phyloP scores from a whole-genome alignment of 2,329 filamentous ascomycete genomes.

The Neoarthrinium moseri region DNA sequence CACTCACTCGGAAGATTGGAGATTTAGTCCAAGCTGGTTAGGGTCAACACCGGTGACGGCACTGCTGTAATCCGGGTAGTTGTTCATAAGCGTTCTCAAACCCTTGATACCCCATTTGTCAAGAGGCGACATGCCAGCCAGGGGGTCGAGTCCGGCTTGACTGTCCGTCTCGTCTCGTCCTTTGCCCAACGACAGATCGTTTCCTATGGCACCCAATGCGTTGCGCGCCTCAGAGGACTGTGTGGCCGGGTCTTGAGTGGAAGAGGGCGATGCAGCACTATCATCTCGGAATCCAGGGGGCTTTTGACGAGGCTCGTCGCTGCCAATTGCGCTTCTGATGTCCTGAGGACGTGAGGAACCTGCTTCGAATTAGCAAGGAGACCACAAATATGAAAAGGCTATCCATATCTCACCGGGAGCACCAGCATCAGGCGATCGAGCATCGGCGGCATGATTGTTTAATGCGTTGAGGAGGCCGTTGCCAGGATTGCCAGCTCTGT shows the following conservation, averaged over 20 bases:
- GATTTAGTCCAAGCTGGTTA: conserved; percentile 54
- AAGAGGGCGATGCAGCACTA: conserved; percentile 30
- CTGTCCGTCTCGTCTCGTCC: conserved; percentile 41
- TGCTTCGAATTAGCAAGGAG: conserved; percentile 19
- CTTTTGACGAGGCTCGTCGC: conserved; percentile 47
- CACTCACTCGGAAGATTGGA: conserved; percentile 56
- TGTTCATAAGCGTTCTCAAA: conserved; percentile 61
- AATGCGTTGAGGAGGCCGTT: conserved; percentile 65
- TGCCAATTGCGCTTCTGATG: conserved; percentile 34
- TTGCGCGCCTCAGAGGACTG: conserved; percentile 36
- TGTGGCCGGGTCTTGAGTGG: conserved; percentile 30
- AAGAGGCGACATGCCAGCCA: conserved; percentile 59
- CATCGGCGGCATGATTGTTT: conserved; percentile 51
- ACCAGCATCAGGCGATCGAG: conserved; percentile 46
- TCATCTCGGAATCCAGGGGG: conserved; percentile 43
- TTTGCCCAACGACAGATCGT: conserved; percentile 37
- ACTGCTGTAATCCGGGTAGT: conserved; percentile 61
- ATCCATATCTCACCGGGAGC: conserved; percentile 32
- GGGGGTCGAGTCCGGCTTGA: conserved; percentile 52
- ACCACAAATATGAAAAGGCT: neutral
- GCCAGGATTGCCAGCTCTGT: conserved; percentile 52
- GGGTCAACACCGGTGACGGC: conserved; percentile 61
- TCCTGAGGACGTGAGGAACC: conserved; percentile 43
- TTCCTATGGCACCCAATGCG: conserved; percentile 46
- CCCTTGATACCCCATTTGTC: conserved; percentile 68